Evolutionary conservation across 2,329 filamentous ascomycete genomes (phyloP).

Genomic region (Sodiomyces alkalinus): DNA sequence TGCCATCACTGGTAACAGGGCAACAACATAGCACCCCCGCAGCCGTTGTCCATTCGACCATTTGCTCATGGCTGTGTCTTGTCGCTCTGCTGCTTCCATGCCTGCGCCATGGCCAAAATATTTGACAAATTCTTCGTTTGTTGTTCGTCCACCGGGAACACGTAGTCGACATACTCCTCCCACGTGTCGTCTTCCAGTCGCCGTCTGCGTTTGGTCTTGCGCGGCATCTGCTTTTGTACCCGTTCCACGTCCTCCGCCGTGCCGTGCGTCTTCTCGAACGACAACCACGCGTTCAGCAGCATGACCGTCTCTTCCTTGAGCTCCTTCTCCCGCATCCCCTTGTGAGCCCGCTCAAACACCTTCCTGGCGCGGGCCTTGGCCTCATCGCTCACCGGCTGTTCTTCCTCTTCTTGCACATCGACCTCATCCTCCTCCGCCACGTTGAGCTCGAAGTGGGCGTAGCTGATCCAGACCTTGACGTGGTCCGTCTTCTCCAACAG

Average conservation of each 20-base stretch:
- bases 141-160: constrained; percentile 92
- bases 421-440: constrained; percentile 51
- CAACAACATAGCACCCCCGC: too few species aligned
- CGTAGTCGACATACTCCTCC: constrained; percentile 94
- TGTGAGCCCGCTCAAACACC: constrained; percentile 75
- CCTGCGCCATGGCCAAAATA: constrained; percentile 70
- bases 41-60: too few species aligned
- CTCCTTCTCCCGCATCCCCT: constrained; percentile 74
- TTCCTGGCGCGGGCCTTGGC: constrained; percentile 71
- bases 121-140: constrained; percentile 71
- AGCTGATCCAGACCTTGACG: constrained; percentile 98
- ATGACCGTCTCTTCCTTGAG: constrained; percentile 90
- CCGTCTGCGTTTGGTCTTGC: constrained; percentile 81
- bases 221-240: constrained; percentile 87
- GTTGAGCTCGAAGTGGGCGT: constrained; percentile 96
- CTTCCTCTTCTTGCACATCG: constrained; percentile 43
- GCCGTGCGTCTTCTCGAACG: constrained; percentile 81
- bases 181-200: constrained; percentile 84
- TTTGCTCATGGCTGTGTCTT: constrained; percentile 8
- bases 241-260: constrained; percentile 58
- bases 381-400: constrained; percentile 60
- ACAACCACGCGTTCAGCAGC: constrained; percentile 80
- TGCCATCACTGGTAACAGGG: too few species aligned
- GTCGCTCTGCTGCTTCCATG: constrained; percentile 61
- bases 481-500: constrained; percentile 91